Percentiles rank a stretch among this genome's conserved stretches.
Conservation (phyloP, 257 asterid genomes). For the Solanum ossicruentum region DNA sequence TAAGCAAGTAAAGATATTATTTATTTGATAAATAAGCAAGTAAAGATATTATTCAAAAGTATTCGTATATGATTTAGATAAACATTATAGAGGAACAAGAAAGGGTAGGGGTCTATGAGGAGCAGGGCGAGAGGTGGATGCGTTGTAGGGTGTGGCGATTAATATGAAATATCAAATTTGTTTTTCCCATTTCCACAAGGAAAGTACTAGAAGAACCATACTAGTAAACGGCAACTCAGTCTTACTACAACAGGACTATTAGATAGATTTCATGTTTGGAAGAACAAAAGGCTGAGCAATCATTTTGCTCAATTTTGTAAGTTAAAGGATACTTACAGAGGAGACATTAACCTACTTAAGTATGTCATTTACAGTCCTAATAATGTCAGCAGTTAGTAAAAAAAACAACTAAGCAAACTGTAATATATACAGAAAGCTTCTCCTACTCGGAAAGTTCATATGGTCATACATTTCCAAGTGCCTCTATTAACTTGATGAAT, state of each 20-base stretch:
- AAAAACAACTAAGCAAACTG: neutral
- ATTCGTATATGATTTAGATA: neutral
- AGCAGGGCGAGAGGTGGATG: neutral
- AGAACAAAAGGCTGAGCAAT: neutral
- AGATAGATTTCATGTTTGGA: neutral
- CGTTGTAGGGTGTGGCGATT: neutral
- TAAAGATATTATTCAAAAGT: too few species aligned
- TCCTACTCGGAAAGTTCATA: neutral
- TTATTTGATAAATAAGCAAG: too few species aligned
- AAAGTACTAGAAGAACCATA: neutral
- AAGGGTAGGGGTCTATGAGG: neutral
- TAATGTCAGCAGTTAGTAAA: neutral
- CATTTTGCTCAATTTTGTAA: neutral
- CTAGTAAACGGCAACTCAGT: neutral
- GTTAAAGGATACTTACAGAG: neutral
- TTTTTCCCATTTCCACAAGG: neutral
- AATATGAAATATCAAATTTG: neutral
- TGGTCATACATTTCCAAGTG: constrained; percentile 13
- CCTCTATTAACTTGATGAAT: constrained; percentile 26
- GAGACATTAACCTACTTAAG: neutral
- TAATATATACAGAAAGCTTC: neutral
- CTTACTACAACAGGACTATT: neutral
- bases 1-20: too few species aligned
- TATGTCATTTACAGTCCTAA: neutral
- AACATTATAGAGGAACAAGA: neutral